These are phyloP conservation scores for Schoenoplectus tabernaemontani DNA, from an alignment of 202 grass and related monocot species.

Conservation along the genomic window DNA sequence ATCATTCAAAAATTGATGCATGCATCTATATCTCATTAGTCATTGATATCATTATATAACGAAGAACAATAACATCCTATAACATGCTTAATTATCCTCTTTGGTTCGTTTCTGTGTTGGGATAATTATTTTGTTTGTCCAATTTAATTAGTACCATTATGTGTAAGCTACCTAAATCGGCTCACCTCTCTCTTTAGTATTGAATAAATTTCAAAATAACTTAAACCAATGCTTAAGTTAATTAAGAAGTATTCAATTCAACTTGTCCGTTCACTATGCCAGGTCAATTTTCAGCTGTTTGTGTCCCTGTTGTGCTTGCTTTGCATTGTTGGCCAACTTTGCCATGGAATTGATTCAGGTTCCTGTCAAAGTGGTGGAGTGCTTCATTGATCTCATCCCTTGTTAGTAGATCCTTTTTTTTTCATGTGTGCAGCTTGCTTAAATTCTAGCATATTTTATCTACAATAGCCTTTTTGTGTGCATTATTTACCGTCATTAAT, in stretches of 20 bases:
- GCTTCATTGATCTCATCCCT: slow-evolving; percentile 52
- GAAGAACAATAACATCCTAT: neutral
- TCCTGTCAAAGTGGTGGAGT: slow-evolving; percentile 39
- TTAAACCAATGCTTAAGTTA: neutral
- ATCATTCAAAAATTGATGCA: too few species aligned
- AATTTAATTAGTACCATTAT: neutral
- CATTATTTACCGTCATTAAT: neutral
- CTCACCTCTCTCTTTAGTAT: neutral
- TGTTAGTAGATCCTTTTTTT: slow-evolving; percentile 13
- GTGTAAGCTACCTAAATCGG: neutral
- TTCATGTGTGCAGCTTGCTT: neutral
- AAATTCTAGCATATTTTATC: neutral
- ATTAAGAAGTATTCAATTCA: neutral
- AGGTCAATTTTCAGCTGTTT: slow-evolving; percentile 36
- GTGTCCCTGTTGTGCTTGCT: slow-evolving; percentile 51
- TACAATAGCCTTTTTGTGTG: neutral
- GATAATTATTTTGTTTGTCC: neutral
- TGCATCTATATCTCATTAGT: neutral
- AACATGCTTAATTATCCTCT: neutral
- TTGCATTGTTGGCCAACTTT: slow-evolving; percentile 37
- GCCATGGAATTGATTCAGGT: slow-evolving; percentile 28
- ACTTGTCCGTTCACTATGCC: neutral
- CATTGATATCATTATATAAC: neutral
- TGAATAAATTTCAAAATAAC: neutral
- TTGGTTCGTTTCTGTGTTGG: neutral